Percentiles rank a stretch among this genome's conserved stretches.
These are phyloP conservation scores for Hypoxylon sp. DNA, from an alignment of 2,329 filamentous ascomycete genomes.

Conservation along the genomic window DNA sequence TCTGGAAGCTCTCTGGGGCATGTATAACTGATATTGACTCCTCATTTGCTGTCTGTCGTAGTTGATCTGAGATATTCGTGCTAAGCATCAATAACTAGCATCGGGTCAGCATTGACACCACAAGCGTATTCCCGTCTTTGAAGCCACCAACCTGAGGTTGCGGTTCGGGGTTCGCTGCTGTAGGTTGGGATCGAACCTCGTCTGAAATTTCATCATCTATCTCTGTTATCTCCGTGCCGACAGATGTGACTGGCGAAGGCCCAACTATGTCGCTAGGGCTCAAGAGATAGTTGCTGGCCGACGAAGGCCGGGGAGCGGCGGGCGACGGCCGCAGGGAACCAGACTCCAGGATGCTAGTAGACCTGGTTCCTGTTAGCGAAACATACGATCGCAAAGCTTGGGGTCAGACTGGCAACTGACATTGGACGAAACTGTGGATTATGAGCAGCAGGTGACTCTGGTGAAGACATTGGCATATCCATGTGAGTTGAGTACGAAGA, in stretches of 20 bases:
- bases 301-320: slow-evolving; percentile 57
- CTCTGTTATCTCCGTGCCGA: slow-evolving; percentile 82
- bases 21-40: slow-evolving; percentile 92
- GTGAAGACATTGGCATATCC: slow-evolving; percentile 64
- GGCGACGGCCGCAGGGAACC: slow-evolving; percentile 64
- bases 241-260: slow-evolving; percentile 85
- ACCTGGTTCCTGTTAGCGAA: slow-evolving; percentile 38
- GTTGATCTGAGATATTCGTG: slow-evolving; percentile 64
- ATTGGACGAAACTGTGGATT: slow-evolving; percentile 60
- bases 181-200: slow-evolving; percentile 57
- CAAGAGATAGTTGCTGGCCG: slow-evolving; percentile 63
- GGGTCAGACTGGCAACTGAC: slow-evolving; percentile 51
- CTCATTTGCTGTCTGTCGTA: slow-evolving; percentile 71
- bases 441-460: slow-evolving; percentile 59
- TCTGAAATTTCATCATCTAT: slow-evolving; percentile 81
- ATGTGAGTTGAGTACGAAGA: slow-evolving; percentile 62
- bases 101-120: slow-evolving; percentile 35
- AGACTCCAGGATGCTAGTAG: slow-evolving; percentile 55
- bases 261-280: slow-evolving; percentile 76
- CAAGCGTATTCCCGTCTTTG: slow-evolving; percentile 14
- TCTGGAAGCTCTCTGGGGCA: slow-evolving; percentile 81
- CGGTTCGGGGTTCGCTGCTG: slow-evolving; percentile 47
- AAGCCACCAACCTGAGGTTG: slow-evolving; percentile 51
- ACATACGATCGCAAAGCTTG: not conserved
- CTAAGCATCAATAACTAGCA: slow-evolving; percentile 60